Evolutionary conservation across 306 rosid genomes (phyloP).

Genomic region (Spatholobus suberectus): DNA sequence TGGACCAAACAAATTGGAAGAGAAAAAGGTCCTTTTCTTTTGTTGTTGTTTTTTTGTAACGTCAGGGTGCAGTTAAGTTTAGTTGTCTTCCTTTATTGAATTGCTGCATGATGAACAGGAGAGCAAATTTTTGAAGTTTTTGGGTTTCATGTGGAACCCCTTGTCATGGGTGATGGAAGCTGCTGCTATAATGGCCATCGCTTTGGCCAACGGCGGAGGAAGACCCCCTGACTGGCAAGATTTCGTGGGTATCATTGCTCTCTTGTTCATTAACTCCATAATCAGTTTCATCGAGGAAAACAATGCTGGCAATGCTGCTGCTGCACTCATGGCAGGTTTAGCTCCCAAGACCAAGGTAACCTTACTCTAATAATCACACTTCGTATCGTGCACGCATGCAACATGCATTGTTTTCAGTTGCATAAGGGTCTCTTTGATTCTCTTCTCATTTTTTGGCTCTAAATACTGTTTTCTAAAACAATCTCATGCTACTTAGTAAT

Average conservation of each 20-base stretch:
- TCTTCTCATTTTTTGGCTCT: neutral
- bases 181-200: slow-evolving; percentile 98
- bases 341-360: slow-evolving; percentile 97
- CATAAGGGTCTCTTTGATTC: neutral
- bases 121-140: slow-evolving; percentile 84
- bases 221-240: slow-evolving; percentile 99
- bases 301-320: slow-evolving; percentile 99
- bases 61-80: neutral
- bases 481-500: neutral
- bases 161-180: slow-evolving; percentile 99
- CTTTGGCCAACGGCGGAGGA: slow-evolving; percentile 86
- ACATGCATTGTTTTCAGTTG: neutral
- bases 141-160: slow-evolving; percentile 99
- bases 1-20: slow-evolving; percentile 98
- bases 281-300: slow-evolving; percentile 96
- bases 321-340: slow-evolving; percentile 99
- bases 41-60: neutral
- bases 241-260: slow-evolving; percentile 81
- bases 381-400: neutral
- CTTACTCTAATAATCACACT: neutral
- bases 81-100: neutral
- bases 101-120: slow-evolving; percentile 58
- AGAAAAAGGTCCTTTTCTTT: slow-evolving; percentile 67
- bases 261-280: slow-evolving; percentile 87
- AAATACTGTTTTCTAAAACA: neutral